Base-by-base conservation (phyloP, 108 stramenopile species). In the Fistulifera pelliculosa region DNA sequence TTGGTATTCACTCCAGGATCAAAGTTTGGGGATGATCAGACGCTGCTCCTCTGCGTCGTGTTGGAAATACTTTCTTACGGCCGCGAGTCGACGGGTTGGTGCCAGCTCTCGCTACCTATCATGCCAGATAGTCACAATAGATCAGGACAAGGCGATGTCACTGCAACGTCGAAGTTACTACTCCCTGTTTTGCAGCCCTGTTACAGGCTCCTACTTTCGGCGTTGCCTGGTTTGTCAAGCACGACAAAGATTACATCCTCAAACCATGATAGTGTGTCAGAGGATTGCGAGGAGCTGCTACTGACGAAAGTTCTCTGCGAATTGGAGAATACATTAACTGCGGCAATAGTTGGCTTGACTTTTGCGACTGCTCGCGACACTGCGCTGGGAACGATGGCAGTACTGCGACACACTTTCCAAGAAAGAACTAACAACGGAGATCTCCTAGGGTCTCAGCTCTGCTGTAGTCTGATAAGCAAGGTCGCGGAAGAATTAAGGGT, bases 151-250 rank as follows among this genome's bases (percentile, higher is more conserved):
- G 56, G 23, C 8, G 18, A 27, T 22, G 18, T 44, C 22, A 16
- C 28, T 25, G 41, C 56, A 5, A 23, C 38, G 17, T 76, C 90
- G 17, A 88, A 81, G 44, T 65, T 86, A 16, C 62, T 93, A 26
- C 64, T 92, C 10, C 91, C 87, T 14, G 81, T 93, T 38, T 62
- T 93, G 31, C 87, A 84, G 48, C 85, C 91, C 5, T 77, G 75
- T 42, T 55, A 87, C 24, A 80, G 91, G 8, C 6, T 8, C 8
- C 31, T 35, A 35, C 31, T 35, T 35, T 35, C 31, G 8, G 31
- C 31, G 31, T 35, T 35, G 31, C 31, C 31, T 8, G 31, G 31
- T 8, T 35, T 35, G 31, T 35, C 31, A 35, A 27, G 25, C 16
- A 16, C 27, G 28, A 38, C 23, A 54, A 27, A 54, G 35, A 14